Evolutionary conservation across 208 protist genomes (phyloP).

Genomic region (Histomonas meleagridis): DNA sequence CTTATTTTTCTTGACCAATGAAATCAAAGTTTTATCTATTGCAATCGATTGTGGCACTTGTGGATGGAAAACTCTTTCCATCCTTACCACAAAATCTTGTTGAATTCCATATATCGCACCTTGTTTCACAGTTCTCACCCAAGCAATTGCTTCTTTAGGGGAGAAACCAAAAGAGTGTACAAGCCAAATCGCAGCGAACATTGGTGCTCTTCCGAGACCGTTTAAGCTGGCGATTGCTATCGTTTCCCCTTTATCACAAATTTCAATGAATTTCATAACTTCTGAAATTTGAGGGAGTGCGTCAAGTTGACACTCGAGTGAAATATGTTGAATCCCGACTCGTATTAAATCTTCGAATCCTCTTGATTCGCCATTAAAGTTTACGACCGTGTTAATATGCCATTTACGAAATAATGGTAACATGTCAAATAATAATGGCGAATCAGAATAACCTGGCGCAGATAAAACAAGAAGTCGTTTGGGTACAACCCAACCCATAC

Average conservation of each 20-base stretch:
- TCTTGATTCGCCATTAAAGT: background rate
- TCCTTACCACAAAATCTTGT: background rate
- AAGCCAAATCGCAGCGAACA: constrained; percentile 2
- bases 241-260: background rate
- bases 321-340: background rate
- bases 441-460: background rate
- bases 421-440: constrained; percentile 24
- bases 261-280: constrained; percentile 10
- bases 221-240: background rate
- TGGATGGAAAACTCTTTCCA: background rate
- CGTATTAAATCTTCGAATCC: background rate
- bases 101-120: constrained; percentile 15
- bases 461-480: background rate
- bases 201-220: background rate
- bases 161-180: background rate
- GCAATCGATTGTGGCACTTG: background rate
- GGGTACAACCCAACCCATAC: constrained; percentile 15
- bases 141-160: constrained; percentile 31
- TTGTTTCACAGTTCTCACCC: background rate
- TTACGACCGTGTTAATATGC: background rate
- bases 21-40: background rate
- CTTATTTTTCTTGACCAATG: background rate
- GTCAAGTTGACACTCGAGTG: background rate
- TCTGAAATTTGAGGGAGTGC: background rate
- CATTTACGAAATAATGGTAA: background rate